A percentile compares a stretch with the other conserved stretches of the same genome.
These are phyloP conservation scores for Hypholoma sublateritium DNA, from an alignment of 768 basidiomycete genomes.

Conservation along the genomic window DNA sequence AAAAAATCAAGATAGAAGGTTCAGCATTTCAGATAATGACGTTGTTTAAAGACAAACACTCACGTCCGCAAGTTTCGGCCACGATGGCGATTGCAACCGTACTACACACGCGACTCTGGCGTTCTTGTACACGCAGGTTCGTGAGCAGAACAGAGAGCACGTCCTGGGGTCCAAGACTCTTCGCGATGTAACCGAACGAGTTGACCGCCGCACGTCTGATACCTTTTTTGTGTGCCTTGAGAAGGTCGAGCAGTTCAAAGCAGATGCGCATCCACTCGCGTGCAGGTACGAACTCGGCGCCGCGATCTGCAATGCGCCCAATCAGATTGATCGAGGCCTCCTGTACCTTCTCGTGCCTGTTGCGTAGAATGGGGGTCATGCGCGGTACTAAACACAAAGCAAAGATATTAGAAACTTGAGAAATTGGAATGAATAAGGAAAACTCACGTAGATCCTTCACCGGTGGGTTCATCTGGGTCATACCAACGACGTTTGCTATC, in stretches of 20 bases:
- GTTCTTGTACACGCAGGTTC: conserved; percentile 96
- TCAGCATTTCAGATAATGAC: background rate
- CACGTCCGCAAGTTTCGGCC: conserved; percentile 87
- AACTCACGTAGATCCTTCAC: conserved; percentile 96
- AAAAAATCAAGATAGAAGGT: conserved; percentile 11
- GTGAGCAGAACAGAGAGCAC: conserved; percentile 94
- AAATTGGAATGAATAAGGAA: background rate
- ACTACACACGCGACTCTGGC: conserved; percentile 97
- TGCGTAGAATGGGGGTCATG: conserved; percentile 99
- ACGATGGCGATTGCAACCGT: conserved; percentile 98
- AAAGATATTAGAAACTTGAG: background rate
- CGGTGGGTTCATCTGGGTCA: conserved; percentile 99
- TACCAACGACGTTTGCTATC: conserved; percentile 99
- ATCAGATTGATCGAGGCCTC: conserved; percentile 99
- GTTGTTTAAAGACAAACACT: conserved; percentile 25
- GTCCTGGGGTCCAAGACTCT: conserved; percentile 98
- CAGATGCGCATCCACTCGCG: conserved; percentile 99
- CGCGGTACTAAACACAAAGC: conserved; percentile 73
- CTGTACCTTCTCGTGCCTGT: conserved; percentile 99
- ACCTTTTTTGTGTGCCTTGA: conserved; percentile 99
- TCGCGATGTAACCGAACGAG: conserved; percentile 99
- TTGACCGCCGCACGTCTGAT: conserved; percentile 99
- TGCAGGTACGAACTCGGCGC: conserved; percentile 97
- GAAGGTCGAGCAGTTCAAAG: conserved; percentile 93
- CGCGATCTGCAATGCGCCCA: conserved; percentile 99